These are phyloP conservation scores for Pulveroboletus sp. DNA, from an alignment of 768 basidiomycete genomes.

Conservation along the genomic window DNA sequence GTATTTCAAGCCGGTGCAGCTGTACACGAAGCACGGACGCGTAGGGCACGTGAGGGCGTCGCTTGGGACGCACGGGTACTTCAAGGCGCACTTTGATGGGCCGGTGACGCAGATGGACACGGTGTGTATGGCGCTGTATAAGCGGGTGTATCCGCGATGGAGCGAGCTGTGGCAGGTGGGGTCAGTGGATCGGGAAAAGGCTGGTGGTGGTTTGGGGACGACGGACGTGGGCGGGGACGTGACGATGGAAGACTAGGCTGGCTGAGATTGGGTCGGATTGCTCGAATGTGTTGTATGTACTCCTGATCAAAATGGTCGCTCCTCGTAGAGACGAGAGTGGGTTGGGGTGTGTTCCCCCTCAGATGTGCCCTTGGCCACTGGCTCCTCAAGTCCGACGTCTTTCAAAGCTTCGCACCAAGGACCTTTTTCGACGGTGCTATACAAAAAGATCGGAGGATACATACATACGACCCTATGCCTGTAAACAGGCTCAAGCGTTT, in stretches of 20 bases:
- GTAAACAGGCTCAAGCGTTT: no score
- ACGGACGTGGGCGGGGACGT: conserved; percentile 17
- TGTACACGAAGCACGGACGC: conserved; percentile 88
- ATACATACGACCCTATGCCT: not conserved
- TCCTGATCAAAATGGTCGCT: not conserved
- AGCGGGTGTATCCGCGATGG: conserved; percentile 92
- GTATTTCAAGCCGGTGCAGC: conserved; percentile 91
- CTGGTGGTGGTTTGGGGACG: not conserved
- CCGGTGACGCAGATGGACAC: conserved; percentile 96
- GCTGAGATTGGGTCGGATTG: no score
- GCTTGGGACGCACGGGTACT: conserved; percentile 95
- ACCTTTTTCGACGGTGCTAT: not conserved
- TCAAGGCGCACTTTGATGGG: conserved; percentile 94
- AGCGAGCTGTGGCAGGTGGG: conserved; percentile 45
- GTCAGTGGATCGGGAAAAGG: not conserved
- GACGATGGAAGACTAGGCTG: conserved; percentile 22
- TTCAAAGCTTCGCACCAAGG: no score
- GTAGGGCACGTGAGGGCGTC: conserved; percentile 87
- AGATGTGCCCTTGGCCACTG: no score
- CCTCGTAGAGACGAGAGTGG: no score
- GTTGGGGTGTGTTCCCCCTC: no score
- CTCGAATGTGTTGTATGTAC: no score
- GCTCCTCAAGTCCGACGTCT: no score
- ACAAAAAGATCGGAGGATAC: not conserved
- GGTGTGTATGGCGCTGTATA: conserved; percentile 92